Percentiles rank a stretch among this genome's conserved stretches.
Conservation (phyloP, 805 yeast species). For the Isabelozyma heimii region DNA sequence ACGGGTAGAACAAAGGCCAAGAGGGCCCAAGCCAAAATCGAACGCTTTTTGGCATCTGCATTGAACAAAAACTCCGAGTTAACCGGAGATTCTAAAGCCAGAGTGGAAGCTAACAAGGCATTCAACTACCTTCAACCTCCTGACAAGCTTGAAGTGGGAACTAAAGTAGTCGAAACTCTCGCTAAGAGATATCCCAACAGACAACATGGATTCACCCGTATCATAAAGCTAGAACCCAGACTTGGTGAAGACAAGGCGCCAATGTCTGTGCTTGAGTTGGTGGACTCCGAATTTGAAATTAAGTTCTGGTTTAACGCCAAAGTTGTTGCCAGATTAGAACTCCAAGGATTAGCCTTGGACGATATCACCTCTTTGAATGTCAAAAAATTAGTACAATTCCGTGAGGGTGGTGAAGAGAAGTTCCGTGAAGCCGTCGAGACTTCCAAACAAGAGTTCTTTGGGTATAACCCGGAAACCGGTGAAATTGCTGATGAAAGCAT, state of each 20-base stretch:
- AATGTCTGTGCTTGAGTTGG: constrained; percentile 83
- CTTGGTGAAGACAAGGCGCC: constrained; percentile 84
- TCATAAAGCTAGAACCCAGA: constrained; percentile 80
- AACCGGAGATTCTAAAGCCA: not conserved
- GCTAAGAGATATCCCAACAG: constrained; percentile 62
- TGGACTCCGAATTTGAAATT: constrained; percentile 64
- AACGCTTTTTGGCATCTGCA: constrained; percentile 33
- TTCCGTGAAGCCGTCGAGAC: constrained; percentile 65
- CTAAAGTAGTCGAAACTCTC: constrained; percentile 67
- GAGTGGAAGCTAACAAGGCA: constrained; percentile 9
- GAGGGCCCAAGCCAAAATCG: constrained; percentile 40
- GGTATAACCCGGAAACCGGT: constrained; percentile 27
- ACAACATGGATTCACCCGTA: constrained; percentile 81
- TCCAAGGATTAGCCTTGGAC: constrained; percentile 53
- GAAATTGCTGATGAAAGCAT: constrained; percentile 20
- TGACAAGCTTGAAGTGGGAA: constrained; percentile 35
- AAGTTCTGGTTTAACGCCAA: constrained; percentile 77
- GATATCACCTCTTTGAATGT: constrained; percentile 55
- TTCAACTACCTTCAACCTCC: constrained; percentile 48
- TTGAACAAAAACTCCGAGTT: constrained; percentile 23
- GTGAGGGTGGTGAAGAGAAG: constrained; percentile 49
- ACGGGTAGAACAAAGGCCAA: constrained; percentile 45
- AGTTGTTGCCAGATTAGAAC: constrained; percentile 75
- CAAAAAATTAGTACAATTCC: constrained; percentile 42
- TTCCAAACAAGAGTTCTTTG: constrained; percentile 35